Base-by-base conservation (phyloP, 805 yeast species). In the Alloascoidea hylecoeti region DNA sequence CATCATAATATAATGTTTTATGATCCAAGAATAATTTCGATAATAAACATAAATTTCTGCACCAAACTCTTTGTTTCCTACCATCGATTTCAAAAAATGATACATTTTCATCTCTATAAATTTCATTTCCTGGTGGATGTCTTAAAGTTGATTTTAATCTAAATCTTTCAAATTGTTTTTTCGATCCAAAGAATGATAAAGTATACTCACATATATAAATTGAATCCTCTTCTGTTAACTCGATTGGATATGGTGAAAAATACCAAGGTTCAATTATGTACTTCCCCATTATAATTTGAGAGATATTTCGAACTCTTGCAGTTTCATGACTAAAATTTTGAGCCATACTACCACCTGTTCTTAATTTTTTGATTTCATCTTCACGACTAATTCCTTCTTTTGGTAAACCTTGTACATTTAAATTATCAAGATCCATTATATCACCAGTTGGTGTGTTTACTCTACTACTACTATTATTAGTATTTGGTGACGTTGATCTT, bases 61-160 rank as follows among this genome's bases (percentile, higher is more conserved):
- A 92, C 96, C 97, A 92, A 0, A 95, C 81, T 45, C 97, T 67
- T 60, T 92, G 98, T 47, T 82, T 81, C 41, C 96, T 66, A 6
- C 99, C 99, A 58, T 92, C 99, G 44, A 92, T 88, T 55, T 92
- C 99, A 67, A 89, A 92, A 54, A 92, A 92, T 14, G 96, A 83
- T 32, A 92, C 89, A 48, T 78, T 75, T 37, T 80, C 88, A 56
- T 92, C 97, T 37, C 98, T 66, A 56, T 92, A 92, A 16, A 92
- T 88, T 52, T 92, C 98, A 60, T 92, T 92, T 0, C 99, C 99
- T 0, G 99, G 99, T 1, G 99, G 99, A 51, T 89, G 97, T 53
- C 79, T 75, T 59, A 92, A 65, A 1, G 94, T 78, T 54, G 94
- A 82, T 53, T 92, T 92, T 17, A 73, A 56, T 51, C 97, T 68